Percentiles rank a stretch among this genome's conserved stretches.
These are phyloP conservation scores for Sporisorium sorghi DNA, from an alignment of 1,284 basidiomycete genomes.

Conservation along the genomic window DNA sequence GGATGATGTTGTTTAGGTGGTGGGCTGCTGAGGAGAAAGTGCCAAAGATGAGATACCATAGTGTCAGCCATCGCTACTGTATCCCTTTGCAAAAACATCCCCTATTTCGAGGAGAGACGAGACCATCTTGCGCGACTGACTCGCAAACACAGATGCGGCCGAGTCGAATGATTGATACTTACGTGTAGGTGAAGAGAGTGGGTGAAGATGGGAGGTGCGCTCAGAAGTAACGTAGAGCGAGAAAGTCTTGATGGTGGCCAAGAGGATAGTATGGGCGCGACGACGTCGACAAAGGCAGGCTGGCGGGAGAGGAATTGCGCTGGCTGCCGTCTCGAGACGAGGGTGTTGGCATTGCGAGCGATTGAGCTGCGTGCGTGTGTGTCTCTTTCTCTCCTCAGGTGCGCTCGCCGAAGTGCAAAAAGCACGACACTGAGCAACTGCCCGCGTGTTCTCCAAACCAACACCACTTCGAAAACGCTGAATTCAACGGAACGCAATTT, in stretches of 20 bases:
- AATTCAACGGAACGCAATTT: neutral
- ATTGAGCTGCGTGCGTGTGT: constrained; percentile 4
- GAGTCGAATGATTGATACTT: constrained; percentile 15
- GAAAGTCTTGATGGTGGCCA: constrained; percentile 44
- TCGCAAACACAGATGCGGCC: too few relatives aligned
- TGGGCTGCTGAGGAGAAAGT: neutral
- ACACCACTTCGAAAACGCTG: constrained; percentile 11
- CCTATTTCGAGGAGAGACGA: neutral
- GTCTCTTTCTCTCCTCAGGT: constrained; percentile 1
- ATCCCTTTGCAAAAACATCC: neutral
- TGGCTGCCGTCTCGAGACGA: neutral
- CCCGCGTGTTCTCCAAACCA: constrained; percentile 26
- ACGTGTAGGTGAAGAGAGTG: constrained; percentile 23
- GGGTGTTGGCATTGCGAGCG: neutral
- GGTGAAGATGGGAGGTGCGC: constrained; percentile 30
- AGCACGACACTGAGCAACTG: constrained; percentile 6
- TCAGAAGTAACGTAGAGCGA: constrained; percentile 67
- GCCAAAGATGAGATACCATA: neutral
- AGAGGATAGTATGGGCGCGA: constrained; percentile 20
- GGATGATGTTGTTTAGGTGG: constrained; percentile 14
- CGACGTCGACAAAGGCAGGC: constrained; percentile 2
- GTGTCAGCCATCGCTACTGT: constrained; percentile 7
- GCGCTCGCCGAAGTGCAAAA: neutral
- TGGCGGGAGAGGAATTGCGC: neutral
- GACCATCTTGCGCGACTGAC: too few relatives aligned